A percentile compares a stretch with the other conserved stretches of the same genome.
These are phyloP conservation scores for Russula sp. DNA, from an alignment of 768 basidiomycete genomes.

Conservation along the genomic window DNA sequence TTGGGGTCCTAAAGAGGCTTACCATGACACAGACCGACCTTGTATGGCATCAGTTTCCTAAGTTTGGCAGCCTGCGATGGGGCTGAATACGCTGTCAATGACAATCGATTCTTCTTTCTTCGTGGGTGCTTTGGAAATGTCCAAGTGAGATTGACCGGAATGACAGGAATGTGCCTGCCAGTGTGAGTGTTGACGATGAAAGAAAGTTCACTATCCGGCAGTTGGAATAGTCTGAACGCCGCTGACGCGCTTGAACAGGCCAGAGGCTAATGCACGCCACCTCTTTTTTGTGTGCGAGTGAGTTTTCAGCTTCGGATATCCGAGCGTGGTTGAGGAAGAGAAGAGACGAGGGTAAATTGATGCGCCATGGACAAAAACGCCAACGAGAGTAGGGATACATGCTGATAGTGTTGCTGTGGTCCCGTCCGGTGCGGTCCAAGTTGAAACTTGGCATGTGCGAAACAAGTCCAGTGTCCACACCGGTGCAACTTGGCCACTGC, in stretches of 20 bases:
- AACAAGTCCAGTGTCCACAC: too few species aligned
- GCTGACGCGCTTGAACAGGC: slow-evolving; percentile 67
- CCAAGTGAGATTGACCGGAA: slow-evolving; percentile 68
- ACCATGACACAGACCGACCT: neutral
- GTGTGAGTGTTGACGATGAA: neutral
- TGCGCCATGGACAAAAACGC: slow-evolving; percentile 14
- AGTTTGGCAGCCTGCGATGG: slow-evolving; percentile 56
- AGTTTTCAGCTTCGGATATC: slow-evolving; percentile 72
- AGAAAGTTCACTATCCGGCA: neutral
- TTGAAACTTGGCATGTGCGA: too few species aligned
- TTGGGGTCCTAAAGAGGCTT: neutral
- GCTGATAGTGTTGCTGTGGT: too few species aligned
- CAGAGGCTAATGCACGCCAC: slow-evolving; percentile 62
- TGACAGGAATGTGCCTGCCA: slow-evolving; percentile 67
- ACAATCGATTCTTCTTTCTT: slow-evolving; percentile 63
- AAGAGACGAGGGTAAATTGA: slow-evolving; percentile 33
- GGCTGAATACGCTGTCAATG: slow-evolving; percentile 58
- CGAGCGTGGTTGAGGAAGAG: slow-evolving; percentile 47
- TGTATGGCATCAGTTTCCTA: slow-evolving; percentile 70
- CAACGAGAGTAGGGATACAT: too few species aligned
- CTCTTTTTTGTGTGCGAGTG: slow-evolving; percentile 79
- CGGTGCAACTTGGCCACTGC: too few species aligned
- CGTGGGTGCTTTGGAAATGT: slow-evolving; percentile 60
- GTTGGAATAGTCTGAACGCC: neutral
- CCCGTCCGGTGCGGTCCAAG: too few species aligned